Evolutionary conservation across 2,329 filamentous ascomycete species (phyloP), one percentile per base, ranked within the genome.

Genomic region (Curvularia eragrostidis): DNA sequence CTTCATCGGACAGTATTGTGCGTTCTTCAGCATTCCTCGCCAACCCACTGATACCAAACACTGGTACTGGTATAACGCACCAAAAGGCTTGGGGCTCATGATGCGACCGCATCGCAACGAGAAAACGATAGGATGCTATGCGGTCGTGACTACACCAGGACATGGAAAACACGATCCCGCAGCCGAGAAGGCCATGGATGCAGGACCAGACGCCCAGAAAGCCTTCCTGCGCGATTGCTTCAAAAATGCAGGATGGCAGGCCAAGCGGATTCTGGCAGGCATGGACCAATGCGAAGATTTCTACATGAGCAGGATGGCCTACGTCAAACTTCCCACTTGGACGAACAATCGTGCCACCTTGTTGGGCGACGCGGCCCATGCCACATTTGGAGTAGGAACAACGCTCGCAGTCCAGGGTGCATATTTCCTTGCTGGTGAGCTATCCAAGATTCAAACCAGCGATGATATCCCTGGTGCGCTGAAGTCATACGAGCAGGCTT

Each of bases 311-410:
- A 71, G 77, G 3, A 67, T 83, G 43, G 78, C 75, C 0, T 76
- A 81, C 30, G 79, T 87, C 28, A 79, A 79, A 41, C 57, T 82
- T 52, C 66, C 77, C 0, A 62, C 61, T 4, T 85, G 79, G 82
- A 80, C 72, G 3, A 73, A 73, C 0, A 81, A 82, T 0, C 80
- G 84, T 0, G 78, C 85, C 2, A 80, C 77, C 1, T 73, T 86
- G 0, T 50, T 87, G 0, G 85, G 85, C 0, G 85, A 89, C 60
- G 83, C 86, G 1, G 78, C 70, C 0, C 76, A 75, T 46, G 74
- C 72, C 21, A 74, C 67, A 0, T 69, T 72, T 43, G 71, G 70
- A 9, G 48, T 72, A 4, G 71, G 72, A 1, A 68, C 70, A 4
- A 73, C 69, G 8, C 62, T 76, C 3, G 77, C 78, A 2, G 73